Base-by-base conservation (phyloP, 179 eudicot species). In the Pouteria campechiana region DNA sequence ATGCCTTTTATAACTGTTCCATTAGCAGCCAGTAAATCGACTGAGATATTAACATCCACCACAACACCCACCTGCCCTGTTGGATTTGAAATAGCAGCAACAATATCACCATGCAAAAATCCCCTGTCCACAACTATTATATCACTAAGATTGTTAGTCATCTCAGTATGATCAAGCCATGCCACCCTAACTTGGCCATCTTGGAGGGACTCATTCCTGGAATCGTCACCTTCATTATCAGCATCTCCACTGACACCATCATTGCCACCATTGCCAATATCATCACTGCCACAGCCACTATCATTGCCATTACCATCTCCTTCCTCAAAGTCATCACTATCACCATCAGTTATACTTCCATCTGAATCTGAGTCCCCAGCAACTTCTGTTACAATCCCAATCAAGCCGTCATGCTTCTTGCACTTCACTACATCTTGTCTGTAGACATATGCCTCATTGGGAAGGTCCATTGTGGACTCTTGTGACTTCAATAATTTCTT, bases 361-460 rank as follows among this genome's bases (percentile, higher is more conserved):
- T 92, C 99, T 8, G 96, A 82, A 48, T 86, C 94, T 14, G 87
- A 75, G 52, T 92, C 96, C 46, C 99, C 96, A 25, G 94, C 88
- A 71, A 92, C 94, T 75, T 87, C 94, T 25, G 81, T 77, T 55
- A 92, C 99, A 36, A 92, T 58, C 42, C 99, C 99, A 43, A 75
- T 68, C 68, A n/a, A n/a, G n/a, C 65, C 70, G 57, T 56, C 58
- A 25, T 61, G 70, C 40, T 50, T 68, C 39, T 65, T 83, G 54
- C 69, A 57, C 68, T 55, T 73, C 37, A 92, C 94, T 55, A 92
- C 79, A 78, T 92, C 99, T 60, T 92, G 78, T 32, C 96, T 73
- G 48, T 87, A 92, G 19, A 87, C 58, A 58, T 68, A 76, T 12
- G 55, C 61, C 8, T 37, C 68, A 23, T 50, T 60, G 48, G 46